Evolutionary conservation across 2,329 filamentous ascomycete species (phyloP), one percentile per base, ranked within the genome.

Genomic region (Exophiala aquamarina): DNA sequence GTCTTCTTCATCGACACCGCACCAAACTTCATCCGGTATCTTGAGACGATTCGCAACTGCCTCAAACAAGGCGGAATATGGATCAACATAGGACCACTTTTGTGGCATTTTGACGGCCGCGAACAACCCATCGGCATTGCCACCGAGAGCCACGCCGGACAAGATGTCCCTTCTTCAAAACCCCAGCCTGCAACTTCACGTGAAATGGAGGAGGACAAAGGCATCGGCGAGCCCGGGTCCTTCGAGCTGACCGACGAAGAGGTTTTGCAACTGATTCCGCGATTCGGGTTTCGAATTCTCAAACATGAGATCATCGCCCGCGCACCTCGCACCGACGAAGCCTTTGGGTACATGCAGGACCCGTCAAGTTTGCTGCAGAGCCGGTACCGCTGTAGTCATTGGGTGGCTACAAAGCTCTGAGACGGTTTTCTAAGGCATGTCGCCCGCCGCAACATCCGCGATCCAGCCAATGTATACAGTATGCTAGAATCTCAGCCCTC

Each of bases 1-100:
- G 87, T 95, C 9, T 98, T 97, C 71, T 98, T 98, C 72, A 85
- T 98, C 48, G 94, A 98, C 66, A 98, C 93, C 1, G 93, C 93
- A 2, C 91, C 92, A 1, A 97, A 98, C 64, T 66, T 96, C 23
- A 86, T 97, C 44, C 81, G 86, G 2, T 98, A 98, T 63, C 81
- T 98, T 26, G 84, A 95, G 63, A 84, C 90, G 2, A 87, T 97
- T 44, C 73, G 72, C 33, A 80, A 87, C 62, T 94, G 91, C 61
- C 77, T 98, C 40, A 82, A 79, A 57, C 75, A 81, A 0, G 87
- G 86, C 19, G 93, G 93, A 0, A 61, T 95, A 3, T 87, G 95
- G 74, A 79, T 95, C 62, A 98, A 98, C 62, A 73, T 95, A 18
- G 93, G 93, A 0, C 93, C 93, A 1, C 70, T 98, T 44, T 73